Conservation (phyloP, 257 asterid species). For the Ophiorrhiza pumila region DNA sequence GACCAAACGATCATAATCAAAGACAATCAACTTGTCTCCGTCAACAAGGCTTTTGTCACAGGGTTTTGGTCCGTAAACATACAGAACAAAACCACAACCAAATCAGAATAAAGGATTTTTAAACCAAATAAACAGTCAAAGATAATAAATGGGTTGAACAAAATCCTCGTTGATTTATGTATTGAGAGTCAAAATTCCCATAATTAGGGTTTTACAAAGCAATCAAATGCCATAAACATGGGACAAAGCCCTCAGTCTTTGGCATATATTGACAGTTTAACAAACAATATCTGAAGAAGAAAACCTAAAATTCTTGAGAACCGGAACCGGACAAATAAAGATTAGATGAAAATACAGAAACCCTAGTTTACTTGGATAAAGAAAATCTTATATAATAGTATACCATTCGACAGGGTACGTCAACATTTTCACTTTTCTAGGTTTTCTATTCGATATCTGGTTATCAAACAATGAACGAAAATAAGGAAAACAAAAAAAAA, state of each 20-base stretch:
- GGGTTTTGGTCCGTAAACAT: no score
- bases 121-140: background rate
- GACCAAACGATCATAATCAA: no score
- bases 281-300: background rate
- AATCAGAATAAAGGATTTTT: background rate
- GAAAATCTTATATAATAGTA: no score
- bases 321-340: slow-evolving; percentile 28
- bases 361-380: background rate
- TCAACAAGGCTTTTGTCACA: no score
- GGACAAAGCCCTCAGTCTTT: background rate
- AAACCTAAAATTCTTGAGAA: slow-evolving; percentile 40
- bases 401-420: background rate
- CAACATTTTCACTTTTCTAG: background rate
- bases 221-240: background rate
- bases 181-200: slow-evolving; percentile 6
- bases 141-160: background rate
- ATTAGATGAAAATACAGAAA: background rate
- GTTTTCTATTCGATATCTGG: no score
- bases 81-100: background rate
- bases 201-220: slow-evolving; percentile 8
- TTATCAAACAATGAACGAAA: background rate
- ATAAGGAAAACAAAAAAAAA: background rate
- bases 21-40: no score
- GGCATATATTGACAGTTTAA: background rate
- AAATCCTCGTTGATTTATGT: background rate